Evolutionary conservation across 2,329 filamentous ascomycete species (phyloP), one percentile per base, ranked within the genome.

Genomic region (Xylaria sp.): DNA sequence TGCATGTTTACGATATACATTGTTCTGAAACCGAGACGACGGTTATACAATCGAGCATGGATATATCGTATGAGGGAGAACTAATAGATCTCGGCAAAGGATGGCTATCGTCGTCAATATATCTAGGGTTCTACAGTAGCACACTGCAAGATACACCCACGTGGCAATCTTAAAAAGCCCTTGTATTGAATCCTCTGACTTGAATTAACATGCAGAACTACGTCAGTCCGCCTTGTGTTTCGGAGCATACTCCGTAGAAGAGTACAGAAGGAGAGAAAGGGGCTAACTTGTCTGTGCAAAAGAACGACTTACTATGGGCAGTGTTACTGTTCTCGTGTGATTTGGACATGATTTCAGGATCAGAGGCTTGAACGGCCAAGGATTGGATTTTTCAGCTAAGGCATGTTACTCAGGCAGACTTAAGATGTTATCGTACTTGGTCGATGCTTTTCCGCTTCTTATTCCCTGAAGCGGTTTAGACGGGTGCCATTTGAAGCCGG

Each of bases 331-430:
- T 47, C 14, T 15, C 25, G 28, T 31, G 28, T 14, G 25, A n/a
- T 17, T 47, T 25, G 15, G n/a, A 9, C 9, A 9, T 14, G 25
- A n/a, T 17, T 47, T 25, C 12, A 28, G 15, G 37, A 23, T 33
- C 11, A 15, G 50, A 51, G 50, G 51, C 51, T 47, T 40, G 43
- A 49, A 55, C 46, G 43, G 49, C 57, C 61, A 61, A 57, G 61
- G 46, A 35, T 61, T 49, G n/a, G 42, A 31, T 12, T 54, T n/a
- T 62, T 62, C 58, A 65, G 62, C 62, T 65, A 45, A 56, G 35
- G 53, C 54, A 52, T 28, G 12, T 19, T 57, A 45, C 42, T 46
- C 23, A 35, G n/a, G n/a, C n/a, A n/a, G n/a, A n/a, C n/a, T n/a
- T n/a, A n/a, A n/a, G n/a, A 28, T 25, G 14, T 14, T 5, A 4